A percentile compares a stretch with the other conserved stretches of the same genome.
phyloP scores from a whole-genome alignment of 139 green algal species.

The Asterochloris sp. region DNA sequence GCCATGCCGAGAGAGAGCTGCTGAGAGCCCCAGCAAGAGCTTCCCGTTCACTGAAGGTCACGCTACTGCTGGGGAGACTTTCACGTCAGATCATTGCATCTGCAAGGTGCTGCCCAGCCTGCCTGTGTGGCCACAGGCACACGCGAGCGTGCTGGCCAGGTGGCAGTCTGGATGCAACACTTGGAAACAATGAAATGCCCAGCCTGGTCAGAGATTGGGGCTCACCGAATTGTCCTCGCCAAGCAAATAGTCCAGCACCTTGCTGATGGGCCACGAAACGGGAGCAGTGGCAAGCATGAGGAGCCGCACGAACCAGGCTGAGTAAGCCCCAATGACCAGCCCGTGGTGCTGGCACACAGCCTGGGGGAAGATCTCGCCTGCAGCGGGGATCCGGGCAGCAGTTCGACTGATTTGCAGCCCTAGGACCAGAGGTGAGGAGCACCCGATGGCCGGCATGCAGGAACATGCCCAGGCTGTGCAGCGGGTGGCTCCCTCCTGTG shows the following conservation, averaged over 20 bases:
- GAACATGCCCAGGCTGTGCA: neutral
- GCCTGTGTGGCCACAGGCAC: too few relatives aligned
- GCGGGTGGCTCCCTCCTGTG: neutral
- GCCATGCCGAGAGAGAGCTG: too few relatives aligned
- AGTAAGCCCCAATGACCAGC: slow-evolving; percentile 36
- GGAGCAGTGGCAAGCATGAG: slow-evolving; percentile 31
- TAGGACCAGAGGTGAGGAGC: neutral
- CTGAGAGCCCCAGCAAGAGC: too few relatives aligned
- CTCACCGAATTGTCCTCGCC: slow-evolving; percentile 25
- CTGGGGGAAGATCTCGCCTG: slow-evolving; percentile 50
- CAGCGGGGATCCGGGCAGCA: neutral
- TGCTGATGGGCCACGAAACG: slow-evolving; percentile 49
- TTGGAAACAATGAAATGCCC: too few relatives aligned
- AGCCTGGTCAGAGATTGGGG: neutral
- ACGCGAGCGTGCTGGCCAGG: too few relatives aligned
- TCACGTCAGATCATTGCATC: too few relatives aligned
- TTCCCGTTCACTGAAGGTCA: too few relatives aligned
- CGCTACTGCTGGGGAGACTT: too few relatives aligned
- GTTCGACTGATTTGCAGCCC: neutral
- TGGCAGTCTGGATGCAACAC: too few relatives aligned
- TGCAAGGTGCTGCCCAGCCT: too few relatives aligned
- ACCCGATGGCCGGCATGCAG: neutral
- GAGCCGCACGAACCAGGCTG: slow-evolving; percentile 31
- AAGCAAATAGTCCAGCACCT: slow-evolving; percentile 47
- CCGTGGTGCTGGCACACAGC: slow-evolving; percentile 39